A percentile compares a stretch with the other conserved stretches of the same genome.
Conservation (phyloP, 2,329 filamentous ascomycete genomes). For the Cladophialophora chaetospira region DNA sequence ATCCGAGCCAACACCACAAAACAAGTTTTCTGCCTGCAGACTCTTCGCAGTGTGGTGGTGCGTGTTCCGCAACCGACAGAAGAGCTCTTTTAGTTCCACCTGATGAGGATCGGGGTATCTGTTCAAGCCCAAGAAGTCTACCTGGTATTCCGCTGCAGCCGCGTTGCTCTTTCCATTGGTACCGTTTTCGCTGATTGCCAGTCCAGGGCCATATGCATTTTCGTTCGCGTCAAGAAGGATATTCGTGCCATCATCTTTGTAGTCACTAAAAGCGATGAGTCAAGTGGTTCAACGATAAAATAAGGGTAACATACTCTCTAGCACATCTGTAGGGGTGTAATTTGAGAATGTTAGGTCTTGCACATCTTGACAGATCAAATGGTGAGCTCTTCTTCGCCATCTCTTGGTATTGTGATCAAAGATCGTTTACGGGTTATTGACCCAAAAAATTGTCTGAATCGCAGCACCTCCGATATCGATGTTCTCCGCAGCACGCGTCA, state of each 20-base stretch:
- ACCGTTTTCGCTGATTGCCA: conserved; percentile 55
- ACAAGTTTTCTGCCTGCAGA: conserved; percentile 79
- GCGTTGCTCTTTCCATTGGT: conserved; percentile 36
- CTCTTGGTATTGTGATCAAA: background rate
- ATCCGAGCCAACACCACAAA: conserved; percentile 93
- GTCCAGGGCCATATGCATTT: conserved; percentile 87
- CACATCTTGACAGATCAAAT: conserved; percentile 74
- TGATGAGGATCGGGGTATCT: conserved; percentile 98
- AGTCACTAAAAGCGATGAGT: conserved; percentile 67
- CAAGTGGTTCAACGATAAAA: conserved; percentile 28
- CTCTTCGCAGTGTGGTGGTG: conserved; percentile 73
- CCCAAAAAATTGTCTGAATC: background rate
- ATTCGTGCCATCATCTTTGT: conserved; percentile 97
- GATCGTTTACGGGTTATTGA: background rate
- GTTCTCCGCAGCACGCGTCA: background rate
- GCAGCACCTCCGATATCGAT: background rate
- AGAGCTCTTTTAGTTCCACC: conserved; percentile 75
- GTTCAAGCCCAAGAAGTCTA: conserved; percentile 82
- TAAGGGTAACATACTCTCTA: conserved; percentile 66
- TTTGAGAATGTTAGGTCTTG: conserved; percentile 73
- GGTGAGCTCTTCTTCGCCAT: conserved; percentile 45
- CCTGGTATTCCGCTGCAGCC: conserved; percentile 48
- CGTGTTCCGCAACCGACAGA: conserved; percentile 86
- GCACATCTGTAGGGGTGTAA: conserved; percentile 80
- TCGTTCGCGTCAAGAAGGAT: conserved; percentile 97